Evolutionary conservation across 805 yeast species (phyloP), one percentile per base, ranked within the genome.

Genomic region (Wickerhamia fluorescens): DNA sequence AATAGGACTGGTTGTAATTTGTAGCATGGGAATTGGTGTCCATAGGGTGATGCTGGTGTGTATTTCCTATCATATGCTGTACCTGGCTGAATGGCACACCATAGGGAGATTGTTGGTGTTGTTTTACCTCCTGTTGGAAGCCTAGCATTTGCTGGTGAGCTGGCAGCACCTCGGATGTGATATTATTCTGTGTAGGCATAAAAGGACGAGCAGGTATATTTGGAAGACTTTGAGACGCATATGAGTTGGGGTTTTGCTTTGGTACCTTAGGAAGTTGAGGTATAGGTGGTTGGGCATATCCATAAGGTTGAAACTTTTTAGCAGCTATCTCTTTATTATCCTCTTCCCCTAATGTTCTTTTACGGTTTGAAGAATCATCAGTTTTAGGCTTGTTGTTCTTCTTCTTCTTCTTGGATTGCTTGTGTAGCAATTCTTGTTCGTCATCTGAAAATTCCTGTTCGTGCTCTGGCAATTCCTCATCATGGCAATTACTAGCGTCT

Each of bases 371-470:
- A 15, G 27, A 22, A 23, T 12, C 16, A 16, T 29, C 28, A 32
- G 35, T 31, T 37, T 37, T n/a, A n/a, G n/a, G n/a, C 33, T 38
- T 46, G 23, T 34, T 36, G 29, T n/a, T 68, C 54, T 73, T 72
- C 40, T 51, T 53, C 34, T 70, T 71, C 55, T 80, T 84, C 51
- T 70, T 77, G 14, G 66, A 54, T 30, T 69, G 72, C 48, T 81
- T 88, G 25, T 72, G 73, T 20, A 73, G 78, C 42, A 75, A 71
- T 51, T 92, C 97, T 36, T 73, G 73, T 49, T 89, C 97, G 53
- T 92, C 97, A 51, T 92, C 97, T 2, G 96, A 84, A 42, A 79
- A 89, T 49, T 89, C 97, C 51, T 85, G 94, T 51, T 92, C 97
- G 17, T 83, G 94, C 42, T 78, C 87, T 0, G 95, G 86, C 17